Conservation (phyloP, 176 grass and related monocot genomes). For the Aegilops speltoides region DNA sequence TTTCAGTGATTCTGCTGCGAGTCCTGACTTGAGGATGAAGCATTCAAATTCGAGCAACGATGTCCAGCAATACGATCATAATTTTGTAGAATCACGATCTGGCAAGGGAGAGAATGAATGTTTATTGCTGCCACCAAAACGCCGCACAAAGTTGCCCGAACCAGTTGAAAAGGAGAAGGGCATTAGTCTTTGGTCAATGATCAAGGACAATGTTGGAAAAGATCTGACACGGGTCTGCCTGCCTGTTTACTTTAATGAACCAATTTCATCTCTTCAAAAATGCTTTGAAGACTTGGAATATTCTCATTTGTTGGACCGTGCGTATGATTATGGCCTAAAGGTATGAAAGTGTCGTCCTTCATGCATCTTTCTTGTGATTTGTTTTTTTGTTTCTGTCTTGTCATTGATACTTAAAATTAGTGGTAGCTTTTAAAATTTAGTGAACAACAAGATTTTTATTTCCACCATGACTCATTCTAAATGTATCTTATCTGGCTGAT, state of each 20-base stretch:
- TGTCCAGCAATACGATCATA: neutral
- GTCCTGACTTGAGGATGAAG: slow-evolving; percentile 14
- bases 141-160: slow-evolving; percentile 38
- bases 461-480: neutral
- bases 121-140: neutral
- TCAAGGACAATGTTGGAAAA: slow-evolving; percentile 67
- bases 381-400: neutral
- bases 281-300: slow-evolving; percentile 71
- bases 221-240: slow-evolving; percentile 53
- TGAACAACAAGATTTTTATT: neutral
- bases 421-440: neutral
- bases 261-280: slow-evolving; percentile 65
- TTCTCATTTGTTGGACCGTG: slow-evolving; percentile 52
- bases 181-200: slow-evolving; percentile 59
- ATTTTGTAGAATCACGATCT: slow-evolving; percentile 16
- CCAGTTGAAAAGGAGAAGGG: slow-evolving; percentile 52
- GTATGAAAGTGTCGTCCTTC: slow-evolving; percentile 23
- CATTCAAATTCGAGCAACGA: slow-evolving; percentile 1
- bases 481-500: neutral
- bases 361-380: neutral
- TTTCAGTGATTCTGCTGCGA: slow-evolving; percentile 48
- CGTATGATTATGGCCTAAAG: slow-evolving; percentile 49
- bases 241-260: slow-evolving; percentile 68
- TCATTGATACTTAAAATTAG: neutral
- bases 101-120: neutral